A percentile compares a stretch with the other conserved stretches of the same genome.
Evolutionary conservation across 345 rosid species (phyloP).

Genomic region (Punica granatum): DNA sequence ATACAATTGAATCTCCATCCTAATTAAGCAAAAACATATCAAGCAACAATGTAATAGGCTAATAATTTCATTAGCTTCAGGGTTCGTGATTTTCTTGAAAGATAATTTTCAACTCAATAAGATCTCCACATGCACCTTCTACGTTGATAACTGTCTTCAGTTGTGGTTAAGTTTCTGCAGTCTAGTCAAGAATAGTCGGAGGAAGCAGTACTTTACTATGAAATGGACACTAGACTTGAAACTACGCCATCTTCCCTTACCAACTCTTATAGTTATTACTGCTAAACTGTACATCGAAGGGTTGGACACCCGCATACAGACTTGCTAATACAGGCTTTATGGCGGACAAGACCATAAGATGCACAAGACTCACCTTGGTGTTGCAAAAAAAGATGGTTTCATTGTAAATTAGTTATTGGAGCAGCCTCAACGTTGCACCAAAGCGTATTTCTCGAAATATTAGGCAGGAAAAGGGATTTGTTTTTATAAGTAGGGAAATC

Average conservation of each 20-base stretch:
- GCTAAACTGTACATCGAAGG: not conserved
- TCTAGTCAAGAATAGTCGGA: too few species aligned
- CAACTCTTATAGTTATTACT: not conserved
- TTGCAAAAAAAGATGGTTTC: not conserved
- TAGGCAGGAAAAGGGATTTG: too few species aligned
- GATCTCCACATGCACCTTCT: not conserved
- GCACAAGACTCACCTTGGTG: not conserved
- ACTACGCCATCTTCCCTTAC: too few species aligned
- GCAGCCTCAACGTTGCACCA: not conserved
- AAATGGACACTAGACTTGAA: too few species aligned
- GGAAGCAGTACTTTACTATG: not conserved
- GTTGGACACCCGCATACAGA: not conserved
- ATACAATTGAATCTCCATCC: not conserved
- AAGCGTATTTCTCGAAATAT: not conserved
- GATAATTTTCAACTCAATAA: not conserved
- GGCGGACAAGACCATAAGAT: not conserved
- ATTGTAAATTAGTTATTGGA: too few species aligned
- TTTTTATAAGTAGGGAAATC: too few species aligned
- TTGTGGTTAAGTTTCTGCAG: not conserved
- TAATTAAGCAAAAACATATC: not conserved
- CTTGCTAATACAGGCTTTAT: not conserved
- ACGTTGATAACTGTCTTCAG: not conserved
- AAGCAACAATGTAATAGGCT: not conserved
- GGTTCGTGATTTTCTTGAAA: not conserved
- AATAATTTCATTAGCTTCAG: not conserved